A percentile compares a stretch with the other conserved stretches of the same genome.
Conservation (phyloP, 1,284 basidiomycete species). For the Neolentinus lepideus region DNA sequence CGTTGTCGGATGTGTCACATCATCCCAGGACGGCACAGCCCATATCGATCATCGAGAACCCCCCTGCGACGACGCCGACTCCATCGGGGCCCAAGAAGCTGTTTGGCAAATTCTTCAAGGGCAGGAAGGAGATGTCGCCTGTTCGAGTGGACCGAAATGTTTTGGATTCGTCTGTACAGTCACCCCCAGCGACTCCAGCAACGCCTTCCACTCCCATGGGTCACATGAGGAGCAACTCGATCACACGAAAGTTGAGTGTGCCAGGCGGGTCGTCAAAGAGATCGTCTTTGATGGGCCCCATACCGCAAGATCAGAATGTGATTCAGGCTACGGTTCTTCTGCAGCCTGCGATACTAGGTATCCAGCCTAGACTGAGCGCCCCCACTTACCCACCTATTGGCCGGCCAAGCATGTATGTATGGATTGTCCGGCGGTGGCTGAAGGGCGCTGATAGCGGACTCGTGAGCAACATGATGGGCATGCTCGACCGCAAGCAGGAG, state of each 20-base stretch:
- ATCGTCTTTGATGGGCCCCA: constrained; percentile 11
- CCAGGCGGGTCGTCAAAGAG: constrained; percentile 12
- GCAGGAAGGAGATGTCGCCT: constrained; percentile 33
- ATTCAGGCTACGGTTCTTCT: constrained; percentile 17
- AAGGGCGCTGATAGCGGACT: constrained; percentile 43
- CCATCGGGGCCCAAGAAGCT: constrained; percentile 49
- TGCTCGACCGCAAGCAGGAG: constrained; percentile 11
- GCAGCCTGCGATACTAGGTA: constrained; percentile 56
- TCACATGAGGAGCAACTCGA: constrained; percentile 5
- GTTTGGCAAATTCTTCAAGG: constrained; percentile 68
- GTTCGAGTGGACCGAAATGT: not conserved
- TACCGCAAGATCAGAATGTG: constrained; percentile 5
- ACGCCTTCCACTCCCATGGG: not conserved
- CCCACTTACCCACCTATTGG: constrained; percentile 30
- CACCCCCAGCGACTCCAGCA: constrained; percentile 9
- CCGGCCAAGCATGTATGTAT: constrained; percentile 66
- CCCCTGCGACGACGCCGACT: constrained; percentile 18
- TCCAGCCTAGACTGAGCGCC: constrained; percentile 47
- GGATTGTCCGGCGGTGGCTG: constrained; percentile 77
- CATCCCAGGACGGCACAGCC: constrained; percentile 17
- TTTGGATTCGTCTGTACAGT: constrained; percentile 9
- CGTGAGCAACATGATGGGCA: constrained; percentile 34
- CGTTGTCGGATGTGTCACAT: constrained; percentile 23
- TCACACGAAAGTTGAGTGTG: constrained; percentile 10
- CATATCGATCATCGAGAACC: constrained; percentile 13